Percentiles rank a stretch among this genome's conserved stretches.
Conservation (phyloP, 345 rosid genomes). For the Durio zibethinus region DNA sequence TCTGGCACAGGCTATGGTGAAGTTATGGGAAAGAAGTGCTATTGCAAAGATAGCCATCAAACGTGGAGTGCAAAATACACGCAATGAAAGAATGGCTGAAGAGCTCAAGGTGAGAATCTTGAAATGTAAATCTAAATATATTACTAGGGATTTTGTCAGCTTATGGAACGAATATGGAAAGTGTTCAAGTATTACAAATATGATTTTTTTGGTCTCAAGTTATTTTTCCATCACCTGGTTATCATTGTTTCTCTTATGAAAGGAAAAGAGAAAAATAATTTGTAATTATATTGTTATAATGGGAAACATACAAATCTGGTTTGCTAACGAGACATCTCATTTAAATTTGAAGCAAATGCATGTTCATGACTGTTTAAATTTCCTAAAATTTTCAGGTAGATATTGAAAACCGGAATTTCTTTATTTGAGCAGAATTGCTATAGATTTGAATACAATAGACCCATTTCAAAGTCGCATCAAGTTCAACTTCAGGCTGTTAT, state of each 20-base stretch:
- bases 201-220: not conserved
- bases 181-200: not conserved
- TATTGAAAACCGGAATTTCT: not conserved
- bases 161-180: not conserved
- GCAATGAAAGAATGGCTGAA: constrained; percentile 94
- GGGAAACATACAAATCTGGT: not conserved
- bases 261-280: not conserved
- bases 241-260: not conserved
- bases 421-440: not conserved
- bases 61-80: constrained; percentile 72
- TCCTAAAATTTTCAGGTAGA: not conserved
- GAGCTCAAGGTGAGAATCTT: constrained; percentile 66
- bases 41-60: constrained; percentile 92
- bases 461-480: not conserved
- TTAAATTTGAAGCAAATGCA: not conserved
- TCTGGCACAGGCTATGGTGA: constrained; percentile 75
- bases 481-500: not conserved
- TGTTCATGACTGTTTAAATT: not conserved
- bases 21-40: constrained; percentile 81
- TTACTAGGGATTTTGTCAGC: not conserved
- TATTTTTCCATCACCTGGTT: not conserved
- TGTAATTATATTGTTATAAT: not conserved
- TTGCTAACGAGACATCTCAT: not conserved
- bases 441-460: not conserved
- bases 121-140: not conserved